Percentiles rank a stretch among this genome's conserved stretches.
Evolutionary conservation across 2,329 filamentous ascomycete genomes (phyloP).

Genomic region (Mycosphaerella sp.): DNA sequence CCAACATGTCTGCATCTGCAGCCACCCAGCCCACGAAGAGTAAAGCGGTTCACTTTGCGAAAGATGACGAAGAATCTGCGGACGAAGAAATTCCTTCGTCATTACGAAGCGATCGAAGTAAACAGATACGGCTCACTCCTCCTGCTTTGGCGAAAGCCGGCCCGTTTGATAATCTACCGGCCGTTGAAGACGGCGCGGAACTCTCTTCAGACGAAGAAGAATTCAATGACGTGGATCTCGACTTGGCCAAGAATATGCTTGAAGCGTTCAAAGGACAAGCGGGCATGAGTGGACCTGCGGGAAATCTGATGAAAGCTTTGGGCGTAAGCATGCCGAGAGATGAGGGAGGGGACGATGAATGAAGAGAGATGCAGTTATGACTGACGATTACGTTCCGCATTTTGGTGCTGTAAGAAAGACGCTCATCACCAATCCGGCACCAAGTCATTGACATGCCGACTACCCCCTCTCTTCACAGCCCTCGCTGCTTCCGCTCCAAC

Average conservation of each 20-base stretch:
- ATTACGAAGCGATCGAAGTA: not conserved
- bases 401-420: no score
- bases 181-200: constrained; percentile 25
- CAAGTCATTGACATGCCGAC: constrained; percentile 42
- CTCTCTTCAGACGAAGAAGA: constrained; percentile 41
- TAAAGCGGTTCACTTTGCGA: constrained; percentile 24
- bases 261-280: constrained; percentile 89
- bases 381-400: no score
- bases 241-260: constrained; percentile 81
- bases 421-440: constrained; percentile 42
- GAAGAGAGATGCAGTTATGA: not conserved
- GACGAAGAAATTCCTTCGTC: constrained; percentile 38
- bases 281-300: constrained; percentile 76
- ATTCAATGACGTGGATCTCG: constrained; percentile 73
- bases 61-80: constrained; percentile 25
- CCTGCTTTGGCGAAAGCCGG: constrained; percentile 3
- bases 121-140: not conserved
- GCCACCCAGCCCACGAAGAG: not conserved
- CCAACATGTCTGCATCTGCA: constrained; percentile 20
- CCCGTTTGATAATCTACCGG: not conserved
- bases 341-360: constrained; percentile 45
- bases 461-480: constrained; percentile 42
- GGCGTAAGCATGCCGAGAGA: constrained; percentile 75
- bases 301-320: constrained; percentile 83
- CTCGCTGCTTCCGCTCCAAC: constrained; percentile 43